Percentiles rank a stretch among this genome's conserved stretches.
phyloP scores from a whole-genome alignment of 2,329 filamentous ascomycete species.

The Paecilomyces formosus region DNA sequence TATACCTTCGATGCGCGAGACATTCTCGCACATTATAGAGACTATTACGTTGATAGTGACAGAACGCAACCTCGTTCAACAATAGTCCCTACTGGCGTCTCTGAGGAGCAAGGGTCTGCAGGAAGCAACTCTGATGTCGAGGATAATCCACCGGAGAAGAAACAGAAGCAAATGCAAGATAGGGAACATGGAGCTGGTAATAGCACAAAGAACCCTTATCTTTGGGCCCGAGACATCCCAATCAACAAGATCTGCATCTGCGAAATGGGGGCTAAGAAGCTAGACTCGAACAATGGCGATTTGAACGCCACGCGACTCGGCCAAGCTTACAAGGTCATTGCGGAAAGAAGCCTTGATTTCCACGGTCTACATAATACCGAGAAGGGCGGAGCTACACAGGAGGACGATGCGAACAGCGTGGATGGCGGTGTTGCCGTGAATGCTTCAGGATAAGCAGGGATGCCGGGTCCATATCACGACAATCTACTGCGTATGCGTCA shows the following conservation, averaged over 20 bases:
- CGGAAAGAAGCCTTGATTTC: constrained; percentile 22
- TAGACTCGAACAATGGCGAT: constrained; percentile 37
- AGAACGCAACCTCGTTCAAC: constrained; percentile 11
- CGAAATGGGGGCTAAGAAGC: constrained; percentile 74
- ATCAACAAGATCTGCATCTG: constrained; percentile 72
- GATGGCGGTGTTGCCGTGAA: background rate
- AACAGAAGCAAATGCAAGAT: background rate
- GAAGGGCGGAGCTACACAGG: background rate
- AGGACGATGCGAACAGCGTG: background rate
- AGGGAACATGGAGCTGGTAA: constrained; percentile 38
- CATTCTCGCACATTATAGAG: constrained; percentile 22
- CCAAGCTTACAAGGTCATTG: constrained; percentile 48
- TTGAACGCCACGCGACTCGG: constrained; percentile 39
- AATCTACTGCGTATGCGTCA: too few relatives aligned
- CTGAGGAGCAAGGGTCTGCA: background rate
- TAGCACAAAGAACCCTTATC: constrained; percentile 31
- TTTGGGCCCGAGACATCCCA: constrained; percentile 62
- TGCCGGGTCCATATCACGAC: too few relatives aligned
- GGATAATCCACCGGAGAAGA: constrained; percentile 17
- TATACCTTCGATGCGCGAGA: constrained; percentile 42
- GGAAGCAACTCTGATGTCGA: constrained; percentile 12
- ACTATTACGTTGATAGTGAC: constrained; percentile 25
- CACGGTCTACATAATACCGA: background rate
- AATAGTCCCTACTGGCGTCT: background rate
- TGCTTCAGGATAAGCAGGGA: background rate